These are phyloP conservation scores for Trypanosoma lewisi DNA, from an alignment of 208 protist species.

Conservation along the genomic window DNA sequence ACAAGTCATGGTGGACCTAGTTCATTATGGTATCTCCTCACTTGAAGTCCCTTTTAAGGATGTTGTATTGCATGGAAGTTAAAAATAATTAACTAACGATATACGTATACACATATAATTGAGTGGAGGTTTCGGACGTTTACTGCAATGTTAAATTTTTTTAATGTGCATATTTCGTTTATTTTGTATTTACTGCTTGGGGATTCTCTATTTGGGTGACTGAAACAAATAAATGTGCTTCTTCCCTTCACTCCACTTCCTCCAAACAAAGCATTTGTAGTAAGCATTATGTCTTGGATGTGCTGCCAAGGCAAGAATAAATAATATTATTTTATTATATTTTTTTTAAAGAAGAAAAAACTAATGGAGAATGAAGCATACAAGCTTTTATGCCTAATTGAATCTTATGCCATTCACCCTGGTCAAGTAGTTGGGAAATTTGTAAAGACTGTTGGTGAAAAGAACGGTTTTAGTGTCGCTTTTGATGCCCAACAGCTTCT, in stretches of 20 bases:
- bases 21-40: slow-evolving; percentile 47
- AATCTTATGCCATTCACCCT: slow-evolving; percentile 22
- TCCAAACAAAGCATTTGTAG: too few species aligned
- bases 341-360: neutral
- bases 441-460: slow-evolving; percentile 3
- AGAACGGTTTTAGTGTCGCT: slow-evolving; percentile 14
- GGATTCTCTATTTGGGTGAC: too few species aligned
- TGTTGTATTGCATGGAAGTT: slow-evolving; percentile 10
- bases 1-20: slow-evolving; percentile 37
- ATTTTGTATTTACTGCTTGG: slow-evolving; percentile 4
- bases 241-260: too few species aligned
- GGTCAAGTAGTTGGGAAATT: slow-evolving; percentile 26
- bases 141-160: neutral
- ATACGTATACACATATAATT: neutral
- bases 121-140: neutral
- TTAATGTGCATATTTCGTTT: slow-evolving; percentile 3
- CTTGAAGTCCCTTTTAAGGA: slow-evolving; percentile 45
- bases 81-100: neutral
- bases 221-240: too few species aligned
- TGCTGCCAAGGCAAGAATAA: too few species aligned
- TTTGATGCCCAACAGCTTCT: slow-evolving; percentile 32
- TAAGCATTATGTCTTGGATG: too few species aligned
- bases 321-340: neutral
- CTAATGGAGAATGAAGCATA: slow-evolving; percentile 20
- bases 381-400: slow-evolving; percentile 30